Evolutionary conservation across 805 yeast genomes (phyloP).

Genomic region (Blastobotrys muscicola): DNA sequence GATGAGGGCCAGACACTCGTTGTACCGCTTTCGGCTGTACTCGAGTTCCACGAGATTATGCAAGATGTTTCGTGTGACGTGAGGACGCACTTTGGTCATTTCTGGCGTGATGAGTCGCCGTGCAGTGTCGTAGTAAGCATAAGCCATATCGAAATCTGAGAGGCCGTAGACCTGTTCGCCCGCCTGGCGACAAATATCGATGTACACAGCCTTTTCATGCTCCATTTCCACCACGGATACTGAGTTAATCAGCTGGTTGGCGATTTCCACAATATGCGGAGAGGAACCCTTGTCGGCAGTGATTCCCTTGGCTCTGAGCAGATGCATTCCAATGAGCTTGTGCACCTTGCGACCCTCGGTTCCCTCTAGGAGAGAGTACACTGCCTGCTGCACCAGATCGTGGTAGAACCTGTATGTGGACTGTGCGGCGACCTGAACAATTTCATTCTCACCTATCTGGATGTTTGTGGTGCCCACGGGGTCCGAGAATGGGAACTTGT

Average conservation of each 20-base stretch:
- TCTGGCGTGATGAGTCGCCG: slow-evolving; percentile 17
- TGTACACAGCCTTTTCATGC: slow-evolving; percentile 30
- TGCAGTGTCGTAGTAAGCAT: slow-evolving; percentile 33
- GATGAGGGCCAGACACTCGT: slow-evolving; percentile 31
- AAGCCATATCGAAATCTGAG: slow-evolving; percentile 34
- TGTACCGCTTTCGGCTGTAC: slow-evolving; percentile 24
- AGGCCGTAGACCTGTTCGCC: slow-evolving; percentile 37
- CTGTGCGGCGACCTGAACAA: slow-evolving; percentile 27
- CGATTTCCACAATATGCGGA: slow-evolving; percentile 29
- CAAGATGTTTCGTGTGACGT: slow-evolving; percentile 16
- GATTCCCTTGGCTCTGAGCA: slow-evolving; percentile 15
- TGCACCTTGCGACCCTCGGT: slow-evolving; percentile 29
- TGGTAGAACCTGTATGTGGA: slow-evolving; percentile 35
- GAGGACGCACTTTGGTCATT: slow-evolving; percentile 4
- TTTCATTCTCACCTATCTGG: slow-evolving; percentile 26
- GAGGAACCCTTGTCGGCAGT: slow-evolving; percentile 19
- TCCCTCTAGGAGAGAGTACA: slow-evolving; percentile 23
- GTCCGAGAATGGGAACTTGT: slow-evolving; percentile 40
- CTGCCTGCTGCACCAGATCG: slow-evolving; percentile 30
- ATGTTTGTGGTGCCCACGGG: slow-evolving; percentile 22
- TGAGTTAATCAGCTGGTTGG: slow-evolving; percentile 33
- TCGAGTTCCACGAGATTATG: slow-evolving; percentile 18
- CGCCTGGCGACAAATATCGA: slow-evolving; percentile 34
- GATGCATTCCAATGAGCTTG: slow-evolving; percentile 35
- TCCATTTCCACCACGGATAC: slow-evolving; percentile 26